Evolutionary conservation across 2,329 filamentous ascomycete genomes (phyloP), one percentile per base, ranked within the genome.

Genomic region (Colletotrichum lentis): DNA sequence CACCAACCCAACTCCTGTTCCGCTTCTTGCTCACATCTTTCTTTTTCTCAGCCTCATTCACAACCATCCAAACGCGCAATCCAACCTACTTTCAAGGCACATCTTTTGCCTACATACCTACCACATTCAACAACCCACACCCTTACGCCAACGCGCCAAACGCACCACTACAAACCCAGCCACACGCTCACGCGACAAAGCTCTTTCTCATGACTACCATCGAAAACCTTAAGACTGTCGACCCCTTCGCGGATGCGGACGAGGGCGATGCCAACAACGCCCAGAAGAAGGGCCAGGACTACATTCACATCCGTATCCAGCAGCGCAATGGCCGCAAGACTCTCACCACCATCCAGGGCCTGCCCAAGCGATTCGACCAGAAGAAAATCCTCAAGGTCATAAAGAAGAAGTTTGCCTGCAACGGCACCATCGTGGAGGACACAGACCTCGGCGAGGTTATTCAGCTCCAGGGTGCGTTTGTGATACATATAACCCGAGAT

Each of bases 341-440:
- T 86, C 88, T 99, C 91, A 99, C 96, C 77, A 99, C 96, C 77
- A 94, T 99, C 78, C 95, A 98, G 89, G 96, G 96, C 83, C 90
- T 99, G 77, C 95, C 96, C 73, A 96, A 95, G 87, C 97, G 98
- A 81, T 98, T 97, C 80, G 95, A 97, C 85, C 94, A 96, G 84
- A 98, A 97, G 90, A 97, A 97, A 86, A 97, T 99, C 81, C 90
- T 99, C 78, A 97, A 97, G 87, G 94, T 97, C 83, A 97, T 98
- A 87, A 98, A 98, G 91, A 98, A 98, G 90, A 96, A 97, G 82
- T 71, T 71, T 55, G 70, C 70, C 60, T 71, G 70, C 70, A 71
- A 71, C 68, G 70, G 70, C 27, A 71, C 70, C 50, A 70, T 71
- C 24, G 70, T 71, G 50, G 70, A 71, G 64, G 70, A 71, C 62